Conservation (phyloP, 1,284 basidiomycete genomes). For the Ustilago bromivora region DNA sequence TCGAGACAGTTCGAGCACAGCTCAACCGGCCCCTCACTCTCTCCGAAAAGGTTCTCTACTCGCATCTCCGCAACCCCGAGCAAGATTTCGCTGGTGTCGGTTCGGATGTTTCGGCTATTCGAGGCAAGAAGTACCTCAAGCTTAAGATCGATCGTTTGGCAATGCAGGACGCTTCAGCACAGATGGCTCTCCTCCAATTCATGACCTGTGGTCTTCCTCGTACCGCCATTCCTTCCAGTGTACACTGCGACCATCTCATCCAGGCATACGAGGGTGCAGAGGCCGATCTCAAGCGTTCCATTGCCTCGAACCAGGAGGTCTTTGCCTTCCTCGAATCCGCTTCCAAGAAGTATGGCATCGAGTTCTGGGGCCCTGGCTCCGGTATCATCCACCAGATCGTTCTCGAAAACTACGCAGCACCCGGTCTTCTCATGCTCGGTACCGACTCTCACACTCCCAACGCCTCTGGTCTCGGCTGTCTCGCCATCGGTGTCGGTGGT, state of each 20-base stretch:
- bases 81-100: constrained; percentile 77
- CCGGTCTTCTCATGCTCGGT: constrained; percentile 75
- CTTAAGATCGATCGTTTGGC: constrained; percentile 92
- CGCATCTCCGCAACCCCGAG: constrained; percentile 85
- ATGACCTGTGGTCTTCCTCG: constrained; percentile 92
- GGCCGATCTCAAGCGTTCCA: constrained; percentile 84
- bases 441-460: constrained; percentile 98
- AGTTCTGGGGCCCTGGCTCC: constrained; percentile 88
- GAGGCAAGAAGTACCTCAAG: constrained; percentile 91
- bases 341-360: constrained; percentile 87
- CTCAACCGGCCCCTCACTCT: constrained; percentile 88
- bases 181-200: constrained; percentile 99
- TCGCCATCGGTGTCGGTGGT: constrained; percentile 98
- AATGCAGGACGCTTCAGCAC: constrained; percentile 99
- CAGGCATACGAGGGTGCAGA: constrained; percentile 79
- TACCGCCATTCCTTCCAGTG: constrained; percentile 88
- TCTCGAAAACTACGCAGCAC: constrained; percentile 91
- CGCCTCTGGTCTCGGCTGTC: constrained; percentile 95
- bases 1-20: constrained; percentile 79
- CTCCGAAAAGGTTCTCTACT: constrained; percentile 97
- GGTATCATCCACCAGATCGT: constrained; percentile 97
- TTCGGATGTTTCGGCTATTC: constrained; percentile 72
- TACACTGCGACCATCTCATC: constrained; percentile 89
- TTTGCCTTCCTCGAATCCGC: constrained; percentile 98
- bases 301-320: constrained; percentile 92